Evolutionary conservation across 805 yeast species (phyloP).

Genomic region (Trichomonascus vanleenenianus): DNA sequence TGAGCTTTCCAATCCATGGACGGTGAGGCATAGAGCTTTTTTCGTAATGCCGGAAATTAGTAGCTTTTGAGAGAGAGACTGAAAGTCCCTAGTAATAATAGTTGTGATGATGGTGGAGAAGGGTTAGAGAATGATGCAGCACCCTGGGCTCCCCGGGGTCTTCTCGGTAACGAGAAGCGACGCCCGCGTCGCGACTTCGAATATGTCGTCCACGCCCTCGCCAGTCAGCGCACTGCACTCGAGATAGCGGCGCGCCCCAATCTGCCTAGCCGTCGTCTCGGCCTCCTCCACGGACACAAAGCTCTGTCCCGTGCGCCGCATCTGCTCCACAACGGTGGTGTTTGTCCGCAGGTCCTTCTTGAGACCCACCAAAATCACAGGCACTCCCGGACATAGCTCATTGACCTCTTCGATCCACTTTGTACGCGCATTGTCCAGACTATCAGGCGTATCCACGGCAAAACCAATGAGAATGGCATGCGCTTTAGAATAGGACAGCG

Average conservation of each 20-base stretch:
- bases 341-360: conserved; percentile 68
- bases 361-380: conserved; percentile 71
- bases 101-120: background rate
- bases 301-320: conserved; percentile 42
- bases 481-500: conserved; percentile 80
- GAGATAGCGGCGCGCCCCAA: conserved; percentile 76
- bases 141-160: conserved; percentile 8
- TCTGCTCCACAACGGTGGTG: conserved; percentile 29
- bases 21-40: too few species aligned
- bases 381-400: conserved; percentile 73
- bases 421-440: conserved; percentile 68
- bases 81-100: too few species aligned
- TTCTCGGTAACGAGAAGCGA: conserved; percentile 42
- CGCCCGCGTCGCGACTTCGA: conserved; percentile 84
- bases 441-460: conserved; percentile 78
- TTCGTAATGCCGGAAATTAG: too few species aligned
- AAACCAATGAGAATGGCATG: conserved; percentile 81
- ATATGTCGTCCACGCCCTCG: conserved; percentile 90
- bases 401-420: conserved; percentile 87
- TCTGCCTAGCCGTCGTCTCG: conserved; percentile 60
- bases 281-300: conserved; percentile 44
- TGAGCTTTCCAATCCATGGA: too few species aligned
- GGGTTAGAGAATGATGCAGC: conserved; percentile 19
- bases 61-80: too few species aligned
- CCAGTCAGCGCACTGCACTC: conserved; percentile 92